A percentile compares a stretch with the other conserved stretches of the same genome.
Conservation (phyloP, 2,329 filamentous ascomycete genomes). For the Beauveria brongniartii region DNA sequence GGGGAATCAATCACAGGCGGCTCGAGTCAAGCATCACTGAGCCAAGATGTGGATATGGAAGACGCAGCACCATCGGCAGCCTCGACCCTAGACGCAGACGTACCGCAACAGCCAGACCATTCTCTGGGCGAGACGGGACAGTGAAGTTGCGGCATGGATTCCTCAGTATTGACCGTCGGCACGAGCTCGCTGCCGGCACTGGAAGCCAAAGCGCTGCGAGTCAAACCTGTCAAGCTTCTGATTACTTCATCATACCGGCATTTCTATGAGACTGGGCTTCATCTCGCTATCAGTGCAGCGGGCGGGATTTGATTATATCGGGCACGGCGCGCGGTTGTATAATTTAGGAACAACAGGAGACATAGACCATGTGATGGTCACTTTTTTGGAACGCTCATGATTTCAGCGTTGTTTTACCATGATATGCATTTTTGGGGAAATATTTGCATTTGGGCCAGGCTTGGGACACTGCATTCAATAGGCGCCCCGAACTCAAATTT, state of each 20-base stretch:
- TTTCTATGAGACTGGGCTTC: neutral
- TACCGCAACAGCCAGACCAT: neutral
- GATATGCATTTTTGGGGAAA: neutral
- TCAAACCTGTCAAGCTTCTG: neutral
- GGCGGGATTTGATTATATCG: neutral
- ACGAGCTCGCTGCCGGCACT: conserved; percentile 14
- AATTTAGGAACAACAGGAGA: neutral
- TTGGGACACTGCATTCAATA: neutral
- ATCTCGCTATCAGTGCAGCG: neutral
- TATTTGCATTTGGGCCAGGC: neutral
- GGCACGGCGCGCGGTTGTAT: conserved; percentile 3
- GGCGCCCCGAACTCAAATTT: neutral
- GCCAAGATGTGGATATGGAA: conserved; percentile 47
- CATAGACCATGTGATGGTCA: neutral
- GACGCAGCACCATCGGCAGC: conserved; percentile 49
- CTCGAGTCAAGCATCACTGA: conserved; percentile 26
- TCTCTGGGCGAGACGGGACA: neutral
- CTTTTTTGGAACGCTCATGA: conserved; percentile 4
- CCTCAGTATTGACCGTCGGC: neutral
- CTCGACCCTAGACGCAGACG: conserved; percentile 30
- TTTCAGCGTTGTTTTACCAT: conserved; percentile 6
- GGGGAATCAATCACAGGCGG: conserved; percentile 21
- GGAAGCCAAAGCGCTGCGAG: neutral
- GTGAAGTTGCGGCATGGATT: neutral
- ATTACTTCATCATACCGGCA: conserved; percentile 23